Evolutionary conservation across 352 stramenopile species (phyloP).

Genomic region (Pythium sukuiense): DNA sequence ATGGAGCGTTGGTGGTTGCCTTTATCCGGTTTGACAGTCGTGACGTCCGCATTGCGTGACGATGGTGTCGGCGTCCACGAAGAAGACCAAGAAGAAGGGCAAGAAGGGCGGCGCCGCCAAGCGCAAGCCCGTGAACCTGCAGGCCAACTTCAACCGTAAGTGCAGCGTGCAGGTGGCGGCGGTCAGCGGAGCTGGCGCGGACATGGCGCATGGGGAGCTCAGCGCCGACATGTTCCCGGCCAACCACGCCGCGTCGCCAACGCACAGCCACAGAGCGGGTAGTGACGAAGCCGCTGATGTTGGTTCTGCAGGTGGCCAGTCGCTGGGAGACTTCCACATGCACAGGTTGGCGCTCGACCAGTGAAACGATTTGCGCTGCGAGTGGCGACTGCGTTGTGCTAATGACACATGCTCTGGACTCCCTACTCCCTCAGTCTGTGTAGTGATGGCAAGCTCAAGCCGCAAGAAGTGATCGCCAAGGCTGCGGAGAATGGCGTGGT

Average conservation of each 20-base stretch:
- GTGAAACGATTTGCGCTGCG: neutral
- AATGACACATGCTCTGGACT: neutral
- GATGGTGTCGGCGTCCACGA: slow-evolving; percentile 66
- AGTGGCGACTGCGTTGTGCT: neutral
- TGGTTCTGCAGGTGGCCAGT: slow-evolving; percentile 56
- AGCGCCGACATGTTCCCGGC: slow-evolving; percentile 78
- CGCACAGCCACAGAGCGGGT: neutral
- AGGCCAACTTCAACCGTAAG: slow-evolving; percentile 87
- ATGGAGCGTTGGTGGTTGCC: slow-evolving; percentile 16
- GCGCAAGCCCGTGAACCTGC: slow-evolving; percentile 82
- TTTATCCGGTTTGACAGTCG: slow-evolving; percentile 12
- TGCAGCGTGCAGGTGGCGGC: slow-evolving; percentile 30
- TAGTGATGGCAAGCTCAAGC: slow-evolving; percentile 80
- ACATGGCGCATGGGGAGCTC: slow-evolving; percentile 30
- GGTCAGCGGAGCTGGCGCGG: slow-evolving; percentile 1
- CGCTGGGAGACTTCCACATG: slow-evolving; percentile 79
- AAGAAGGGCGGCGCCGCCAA: slow-evolving; percentile 64
- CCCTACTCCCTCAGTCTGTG: slow-evolving; percentile 46
- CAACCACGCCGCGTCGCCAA: slow-evolving; percentile 33
- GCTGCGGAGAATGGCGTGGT: slow-evolving; percentile 73
- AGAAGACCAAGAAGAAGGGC: slow-evolving; percentile 64
- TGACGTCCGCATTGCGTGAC: neutral
- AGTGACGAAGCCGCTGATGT: slow-evolving; percentile 34
- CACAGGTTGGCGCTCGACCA: slow-evolving; percentile 51
- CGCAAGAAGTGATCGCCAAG: slow-evolving; percentile 72